phyloP scores from a whole-genome alignment of 805 yeast genomes.

The Ogataea henricii region DNA sequence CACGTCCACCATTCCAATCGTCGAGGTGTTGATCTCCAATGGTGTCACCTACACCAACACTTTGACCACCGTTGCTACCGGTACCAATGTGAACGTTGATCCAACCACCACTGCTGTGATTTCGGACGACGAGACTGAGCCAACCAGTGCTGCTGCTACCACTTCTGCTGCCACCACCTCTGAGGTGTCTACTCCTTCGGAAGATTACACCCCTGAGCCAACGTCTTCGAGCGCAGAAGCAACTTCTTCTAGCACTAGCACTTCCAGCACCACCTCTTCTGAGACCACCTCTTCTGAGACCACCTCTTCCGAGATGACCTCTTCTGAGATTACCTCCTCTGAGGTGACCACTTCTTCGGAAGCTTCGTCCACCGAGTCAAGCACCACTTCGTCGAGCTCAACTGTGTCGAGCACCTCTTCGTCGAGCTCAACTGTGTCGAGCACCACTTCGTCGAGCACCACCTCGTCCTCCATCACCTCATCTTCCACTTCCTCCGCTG shows the following conservation, averaged over 20 bases:
- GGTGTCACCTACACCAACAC: constrained; percentile 55
- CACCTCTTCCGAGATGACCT: constrained; percentile 13
- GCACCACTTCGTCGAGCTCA: constrained; percentile 15
- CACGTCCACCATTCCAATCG: constrained; percentile 53
- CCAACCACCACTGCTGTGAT: constrained; percentile 23
- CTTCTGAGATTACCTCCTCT: constrained; percentile 15
- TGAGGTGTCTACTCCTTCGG: constrained; percentile 16
- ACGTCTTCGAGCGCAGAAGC: constrained; percentile 1
- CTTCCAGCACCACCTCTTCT: not conserved
- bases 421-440: constrained; percentile 11
- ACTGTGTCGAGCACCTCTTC: constrained; percentile 12
- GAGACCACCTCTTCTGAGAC: constrained; percentile 12
- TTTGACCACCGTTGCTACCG: constrained; percentile 40
- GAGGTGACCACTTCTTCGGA: constrained; percentile 3
- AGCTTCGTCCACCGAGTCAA: constrained; percentile 20
- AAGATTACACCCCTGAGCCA: constrained; percentile 23
- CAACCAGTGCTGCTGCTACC: not conserved
- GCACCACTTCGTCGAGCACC: constrained; percentile 15
- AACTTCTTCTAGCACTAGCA: no score
- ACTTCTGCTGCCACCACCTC: constrained; percentile 7
- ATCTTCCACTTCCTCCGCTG: constrained; percentile 24
- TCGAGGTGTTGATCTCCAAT: constrained; percentile 51
- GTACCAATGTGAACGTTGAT: constrained; percentile 15
- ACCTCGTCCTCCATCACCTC: constrained; percentile 5
- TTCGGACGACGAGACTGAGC: constrained; percentile 5